Base-by-base conservation (phyloP, 148 eudicot genomes). In the Beta vulgaris region DNA sequence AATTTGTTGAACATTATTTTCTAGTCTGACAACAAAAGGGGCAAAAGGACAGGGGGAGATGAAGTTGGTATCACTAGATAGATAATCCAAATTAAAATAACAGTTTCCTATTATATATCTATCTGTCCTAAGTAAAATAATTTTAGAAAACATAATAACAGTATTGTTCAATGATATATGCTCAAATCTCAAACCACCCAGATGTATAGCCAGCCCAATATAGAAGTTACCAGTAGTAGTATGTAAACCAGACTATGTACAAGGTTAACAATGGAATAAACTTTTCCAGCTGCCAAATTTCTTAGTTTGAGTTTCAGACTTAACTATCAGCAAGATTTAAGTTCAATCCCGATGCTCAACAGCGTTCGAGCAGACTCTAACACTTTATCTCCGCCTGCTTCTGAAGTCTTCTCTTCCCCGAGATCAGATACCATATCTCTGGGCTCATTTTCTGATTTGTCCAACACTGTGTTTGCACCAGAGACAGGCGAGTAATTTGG, bases 291-390 rank as follows among this genome's bases (percentile, higher is more conserved):
- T 37, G 19, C 55, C 35, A 71, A 63, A 1, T 11, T 21, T 57
- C 59, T 55, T 28, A 60, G 34, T 40, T 19, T 15, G n/a, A n/a
- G n/a, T n/a, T n/a, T n/a, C n/a, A 7, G 32, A 25, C 69, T 9
- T 63, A 3, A 4, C 65, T 23, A 67, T 76, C 79, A 82, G 78
- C 80, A 79, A 49, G 82, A 85, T 74, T 91, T 88, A 81, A 91
- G 90, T 79, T 91, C 93, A 25, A 89, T 84, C 11, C 91, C 93
- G 53, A 91, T 82, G 70, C 90, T 86, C 71, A 89, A 74, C 26
- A 88, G 83, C 21, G 90, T 84, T 72, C 80, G 82, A 75, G 89
- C 78, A 0, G 91, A 86, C 36, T 86, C 90, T 32, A 81, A 46
- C 62, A 86, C 80, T 76, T 89, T 90, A 36, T 85, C 88, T 19